These are phyloP conservation scores for Shiraia sp. DNA, from an alignment of 2,329 filamentous ascomycete genomes.

Conservation along the genomic window DNA sequence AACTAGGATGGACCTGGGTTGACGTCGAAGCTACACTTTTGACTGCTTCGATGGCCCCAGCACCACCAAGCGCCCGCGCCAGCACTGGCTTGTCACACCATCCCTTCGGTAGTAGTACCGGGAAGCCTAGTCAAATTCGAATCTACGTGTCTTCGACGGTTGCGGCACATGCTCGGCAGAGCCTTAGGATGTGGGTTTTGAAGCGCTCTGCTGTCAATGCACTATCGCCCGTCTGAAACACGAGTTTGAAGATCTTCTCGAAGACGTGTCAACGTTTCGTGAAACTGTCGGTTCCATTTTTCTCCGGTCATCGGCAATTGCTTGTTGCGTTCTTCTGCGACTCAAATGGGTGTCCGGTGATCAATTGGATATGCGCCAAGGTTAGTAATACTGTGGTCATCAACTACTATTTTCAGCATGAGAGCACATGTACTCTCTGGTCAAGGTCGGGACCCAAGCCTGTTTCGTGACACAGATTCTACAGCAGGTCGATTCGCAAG, in stretches of 20 bases:
- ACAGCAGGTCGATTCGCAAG: conserved; percentile 10
- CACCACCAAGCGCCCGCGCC: conserved; percentile 3
- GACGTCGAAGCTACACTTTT: no score
- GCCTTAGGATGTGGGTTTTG: background rate
- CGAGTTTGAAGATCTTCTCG: conserved; percentile 22
- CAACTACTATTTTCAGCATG: conserved; percentile 9
- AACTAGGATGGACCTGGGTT: no score
- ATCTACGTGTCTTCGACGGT: background rate
- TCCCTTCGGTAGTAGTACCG: background rate
- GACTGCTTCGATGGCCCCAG: no score
- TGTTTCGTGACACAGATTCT: conserved; percentile 17
- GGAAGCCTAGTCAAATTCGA: background rate
- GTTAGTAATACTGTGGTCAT: conserved; percentile 1
- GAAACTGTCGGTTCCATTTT: conserved; percentile 16
- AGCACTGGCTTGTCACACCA: background rate
- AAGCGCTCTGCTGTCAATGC: conserved; percentile 9
- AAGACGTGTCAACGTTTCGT: conserved; percentile 27
- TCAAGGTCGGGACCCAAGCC: conserved; percentile 16
- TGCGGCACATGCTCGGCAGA: conserved; percentile 1
- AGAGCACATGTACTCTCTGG: conserved; percentile 4
- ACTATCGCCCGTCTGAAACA: conserved; percentile 16
- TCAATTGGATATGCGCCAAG: background rate
- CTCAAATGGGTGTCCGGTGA: no score
- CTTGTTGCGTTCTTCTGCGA: no score
- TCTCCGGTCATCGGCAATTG: conserved; percentile 14